Evolutionary conservation across 352 stramenopile species (phyloP), one percentile per base, ranked within the genome.

Genomic region (Phytophthora boehmeriae): DNA sequence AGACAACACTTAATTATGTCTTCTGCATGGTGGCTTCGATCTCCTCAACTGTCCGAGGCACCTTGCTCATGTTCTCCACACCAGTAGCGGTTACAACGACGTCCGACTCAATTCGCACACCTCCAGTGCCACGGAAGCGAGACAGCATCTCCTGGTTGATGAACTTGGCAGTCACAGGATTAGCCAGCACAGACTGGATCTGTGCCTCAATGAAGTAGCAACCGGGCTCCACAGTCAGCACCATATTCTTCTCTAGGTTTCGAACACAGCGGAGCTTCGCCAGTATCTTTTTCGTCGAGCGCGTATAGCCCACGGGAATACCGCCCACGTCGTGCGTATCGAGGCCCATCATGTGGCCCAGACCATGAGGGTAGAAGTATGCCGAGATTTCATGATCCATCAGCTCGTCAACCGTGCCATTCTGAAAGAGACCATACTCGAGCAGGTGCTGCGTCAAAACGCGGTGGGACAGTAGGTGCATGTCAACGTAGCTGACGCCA

Each of bases 181-280:
- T 88, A 8, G 70, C 75, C 19, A 99, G 72, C 30, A 98, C 88
- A 36, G 91, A 76, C 60, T 99, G 85, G 44, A 99, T 78, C 59
- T 99, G 83, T 20, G 89, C 89, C 55, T 99, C 85, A 60, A 99
- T 99, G 68, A 99, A 99, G 75, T 99, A 99, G 71, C 97, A 98
- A 5, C 98, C 98, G 0, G 97, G 98, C 76, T 99, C 98, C 13
- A 99, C 94, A 2, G 98, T 99, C 22, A 99, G 62, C 46, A 97
- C 86, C 94, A 99, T 98, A 59, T 96, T 96, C 63, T 93, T 83
- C 59, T 98, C 80, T 8, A 99, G 67, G 42, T 85, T 78, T 10
- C 96, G 84, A n/a, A 95, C 93, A 34, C 89, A 98, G 32, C 98
- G 89, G 13, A 99, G 81, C 56, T 90, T 98, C 32, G 71, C 62